A percentile compares a stretch with the other conserved stretches of the same genome.
These are phyloP conservation scores for Cnidoscolus chayamansa DNA, from an alignment of 441 rosid species.

Conservation along the genomic window DNA sequence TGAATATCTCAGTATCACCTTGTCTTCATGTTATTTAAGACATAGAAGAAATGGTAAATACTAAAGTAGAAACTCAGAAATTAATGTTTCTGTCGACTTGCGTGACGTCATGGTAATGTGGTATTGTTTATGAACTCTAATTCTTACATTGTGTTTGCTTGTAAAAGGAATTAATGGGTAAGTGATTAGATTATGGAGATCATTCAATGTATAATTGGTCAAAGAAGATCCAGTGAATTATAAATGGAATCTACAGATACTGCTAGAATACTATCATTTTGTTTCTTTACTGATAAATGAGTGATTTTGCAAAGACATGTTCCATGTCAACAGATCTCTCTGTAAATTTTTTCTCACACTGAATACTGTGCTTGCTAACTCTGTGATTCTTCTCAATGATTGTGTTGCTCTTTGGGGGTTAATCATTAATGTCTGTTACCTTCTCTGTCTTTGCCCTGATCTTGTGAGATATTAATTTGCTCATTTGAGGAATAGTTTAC, in stretches of 20 bases:
- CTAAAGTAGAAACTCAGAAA: neutral
- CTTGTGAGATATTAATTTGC: conserved; percentile 1
- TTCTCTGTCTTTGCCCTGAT: too few species aligned
- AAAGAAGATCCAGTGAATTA: neutral
- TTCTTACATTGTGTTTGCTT: neutral
- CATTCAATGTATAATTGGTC: conserved; percentile 2
- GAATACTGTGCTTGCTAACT: neutral
- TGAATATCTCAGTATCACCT: neutral
- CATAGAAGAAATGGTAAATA: neutral
- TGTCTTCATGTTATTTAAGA: conserved; percentile 7
- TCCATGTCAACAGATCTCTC: neutral
- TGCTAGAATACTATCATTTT: neutral
- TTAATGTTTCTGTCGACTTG: neutral
- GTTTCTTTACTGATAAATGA: neutral
- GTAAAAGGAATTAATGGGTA: conserved; percentile 3
- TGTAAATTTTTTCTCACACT: neutral
- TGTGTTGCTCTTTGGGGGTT: neutral
- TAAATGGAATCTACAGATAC: neutral
- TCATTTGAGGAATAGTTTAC: neutral
- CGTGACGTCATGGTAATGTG: neutral
- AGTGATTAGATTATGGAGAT: neutral
- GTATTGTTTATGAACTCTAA: neutral
- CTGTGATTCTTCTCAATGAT: neutral
- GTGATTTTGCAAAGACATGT: neutral
- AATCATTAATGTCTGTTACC: neutral